Evolutionary conservation across 2,329 filamentous ascomycete genomes (phyloP).

Genomic region (Claviceps fusiformis): DNA sequence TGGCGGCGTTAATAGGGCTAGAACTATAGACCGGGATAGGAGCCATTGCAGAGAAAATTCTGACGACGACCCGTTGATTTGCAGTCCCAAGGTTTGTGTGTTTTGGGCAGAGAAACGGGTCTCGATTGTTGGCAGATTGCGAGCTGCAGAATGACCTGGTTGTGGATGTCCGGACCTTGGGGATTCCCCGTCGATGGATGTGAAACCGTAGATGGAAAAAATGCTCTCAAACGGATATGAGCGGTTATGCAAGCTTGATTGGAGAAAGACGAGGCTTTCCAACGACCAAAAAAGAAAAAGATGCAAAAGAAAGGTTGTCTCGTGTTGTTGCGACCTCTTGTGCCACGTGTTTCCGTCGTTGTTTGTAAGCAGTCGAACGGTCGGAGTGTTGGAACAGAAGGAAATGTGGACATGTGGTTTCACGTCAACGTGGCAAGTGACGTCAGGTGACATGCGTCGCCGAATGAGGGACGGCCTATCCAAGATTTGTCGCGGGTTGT

Average conservation of each 20-base stretch:
- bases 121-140: not conserved
- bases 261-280: not conserved
- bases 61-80: not conserved
- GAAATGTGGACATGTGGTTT: not conserved
- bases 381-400: not conserved
- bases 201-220: not conserved
- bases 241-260: not conserved
- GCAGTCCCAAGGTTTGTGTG: not conserved
- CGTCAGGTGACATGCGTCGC: conserved; percentile 4
- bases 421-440: conserved; percentile 1
- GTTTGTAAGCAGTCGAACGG: not conserved
- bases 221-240: not conserved
- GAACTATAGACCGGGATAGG: conserved; percentile 46
- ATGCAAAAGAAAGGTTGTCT: not conserved
- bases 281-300: not conserved
- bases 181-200: not conserved
- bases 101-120: not conserved
- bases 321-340: not conserved
- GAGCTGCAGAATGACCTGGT: not conserved
- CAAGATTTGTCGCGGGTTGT: not conserved
- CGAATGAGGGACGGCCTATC: not conserved
- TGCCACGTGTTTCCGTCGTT: not conserved
- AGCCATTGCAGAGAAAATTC: conserved; percentile 31
- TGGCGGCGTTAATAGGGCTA: conserved; percentile 45
- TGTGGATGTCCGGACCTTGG: not conserved